Evolutionary conservation across 176 grass and related monocot species (phyloP).

Genomic region (Zoysia pacifica): DNA sequence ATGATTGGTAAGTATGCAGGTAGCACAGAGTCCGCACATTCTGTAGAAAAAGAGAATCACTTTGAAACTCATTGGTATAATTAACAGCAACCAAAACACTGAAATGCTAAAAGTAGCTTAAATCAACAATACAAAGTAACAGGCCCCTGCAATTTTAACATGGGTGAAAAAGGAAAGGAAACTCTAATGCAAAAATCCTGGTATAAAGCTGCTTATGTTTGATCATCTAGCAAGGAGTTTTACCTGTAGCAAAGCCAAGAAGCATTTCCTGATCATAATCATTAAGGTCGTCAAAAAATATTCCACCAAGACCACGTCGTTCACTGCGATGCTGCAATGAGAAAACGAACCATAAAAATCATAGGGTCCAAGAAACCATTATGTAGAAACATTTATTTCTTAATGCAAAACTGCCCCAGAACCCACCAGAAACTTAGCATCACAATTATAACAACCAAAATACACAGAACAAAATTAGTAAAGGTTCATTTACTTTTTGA

Average conservation of each 20-base stretch:
- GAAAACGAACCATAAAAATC: slow-evolving; percentile 1
- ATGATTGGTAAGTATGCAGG: slow-evolving; percentile 91
- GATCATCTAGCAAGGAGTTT: slow-evolving; percentile 10
- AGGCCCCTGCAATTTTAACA: not conserved
- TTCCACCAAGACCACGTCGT: slow-evolving; percentile 88
- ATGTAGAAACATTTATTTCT: slow-evolving; percentile 18
- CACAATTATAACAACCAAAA: not conserved
- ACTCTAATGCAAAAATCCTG: not conserved
- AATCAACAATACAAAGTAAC: not conserved
- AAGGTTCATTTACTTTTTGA: not conserved
- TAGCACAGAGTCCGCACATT: slow-evolving; percentile 85
- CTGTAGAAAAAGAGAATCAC: slow-evolving; percentile 43
- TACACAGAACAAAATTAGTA: not conserved
- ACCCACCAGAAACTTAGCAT: not conserved
- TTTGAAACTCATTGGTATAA: not conserved
- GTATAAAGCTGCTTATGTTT: not conserved
- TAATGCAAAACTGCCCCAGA: not conserved
- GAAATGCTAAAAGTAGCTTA: not conserved
- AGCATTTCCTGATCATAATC: slow-evolving; percentile 98
- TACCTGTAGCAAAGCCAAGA: slow-evolving; percentile 87
- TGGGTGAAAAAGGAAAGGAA: too few species aligned
- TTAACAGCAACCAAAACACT: not conserved
- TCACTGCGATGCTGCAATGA: slow-evolving; percentile 81
- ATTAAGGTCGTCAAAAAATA: slow-evolving; percentile 98
- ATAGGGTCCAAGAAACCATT: not conserved